These are phyloP conservation scores for Intubia oerlemansii DNA, from an alignment of 2,329 filamentous ascomycete genomes.

Conservation along the genomic window DNA sequence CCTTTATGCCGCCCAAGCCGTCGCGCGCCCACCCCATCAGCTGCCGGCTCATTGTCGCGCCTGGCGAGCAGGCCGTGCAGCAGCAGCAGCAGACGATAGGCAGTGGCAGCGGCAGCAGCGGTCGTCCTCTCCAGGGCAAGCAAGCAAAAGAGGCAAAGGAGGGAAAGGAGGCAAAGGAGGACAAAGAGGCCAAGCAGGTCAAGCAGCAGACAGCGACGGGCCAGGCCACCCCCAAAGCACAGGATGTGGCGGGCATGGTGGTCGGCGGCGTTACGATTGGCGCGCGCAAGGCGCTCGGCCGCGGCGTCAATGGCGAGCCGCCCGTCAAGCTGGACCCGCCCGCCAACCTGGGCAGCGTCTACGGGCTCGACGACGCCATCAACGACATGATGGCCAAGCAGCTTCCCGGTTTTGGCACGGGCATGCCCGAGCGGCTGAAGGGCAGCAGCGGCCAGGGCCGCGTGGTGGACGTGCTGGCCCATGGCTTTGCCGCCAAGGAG, in stretches of 20 bases:
- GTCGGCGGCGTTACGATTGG: slow-evolving; percentile 34
- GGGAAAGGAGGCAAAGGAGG: slow-evolving; percentile 8
- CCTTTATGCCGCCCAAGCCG: slow-evolving; percentile 64
- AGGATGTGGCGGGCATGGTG: slow-evolving; percentile 14
- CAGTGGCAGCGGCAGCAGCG: too few species aligned
- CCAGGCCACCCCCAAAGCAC: neutral
- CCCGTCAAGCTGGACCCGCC: slow-evolving; percentile 7
- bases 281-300: slow-evolving; percentile 13
- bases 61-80: slow-evolving; percentile 25
- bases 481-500: slow-evolving; percentile 26
- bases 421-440: too few species aligned
- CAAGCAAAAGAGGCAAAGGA: slow-evolving; percentile 18
- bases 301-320: neutral
- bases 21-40: slow-evolving; percentile 55
- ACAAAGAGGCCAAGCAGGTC: slow-evolving; percentile 2
- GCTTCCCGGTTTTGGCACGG: too few species aligned
- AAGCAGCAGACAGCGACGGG: slow-evolving; percentile 4
- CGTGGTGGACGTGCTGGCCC: slow-evolving; percentile 25
- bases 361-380: too few species aligned
- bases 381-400: too few species aligned
- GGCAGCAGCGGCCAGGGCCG: too few species aligned
- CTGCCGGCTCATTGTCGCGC: slow-evolving; percentile 47
- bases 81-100: slow-evolving; percentile 16
- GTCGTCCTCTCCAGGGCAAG: too few species aligned
- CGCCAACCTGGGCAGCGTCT: too few species aligned